Percentiles rank a stretch among this genome's conserved stretches.
Conservation (phyloP, 2,329 filamentous ascomycete species). For the Fusarium temperatum region DNA sequence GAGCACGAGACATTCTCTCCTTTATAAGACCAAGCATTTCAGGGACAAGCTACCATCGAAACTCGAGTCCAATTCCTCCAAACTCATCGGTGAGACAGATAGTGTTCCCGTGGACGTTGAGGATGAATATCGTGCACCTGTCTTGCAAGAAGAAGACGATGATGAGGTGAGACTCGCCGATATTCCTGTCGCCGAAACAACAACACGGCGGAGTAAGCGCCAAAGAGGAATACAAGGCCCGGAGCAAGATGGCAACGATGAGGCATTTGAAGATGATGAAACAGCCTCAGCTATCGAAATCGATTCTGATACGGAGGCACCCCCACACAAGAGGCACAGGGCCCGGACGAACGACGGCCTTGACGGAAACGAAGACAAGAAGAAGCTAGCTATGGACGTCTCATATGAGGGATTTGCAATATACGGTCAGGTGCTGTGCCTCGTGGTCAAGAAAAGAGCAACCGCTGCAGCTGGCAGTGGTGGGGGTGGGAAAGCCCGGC, state of each 20-base stretch:
- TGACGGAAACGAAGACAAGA: conserved; percentile 75
- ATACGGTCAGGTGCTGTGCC: conserved; percentile 89
- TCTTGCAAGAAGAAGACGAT: conserved; percentile 62
- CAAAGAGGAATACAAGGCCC: conserved; percentile 38
- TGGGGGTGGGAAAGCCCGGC: conserved; percentile 29
- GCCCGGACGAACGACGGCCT: conserved; percentile 44
- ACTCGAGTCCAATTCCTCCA: conserved; percentile 69
- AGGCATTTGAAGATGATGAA: conserved; percentile 48
- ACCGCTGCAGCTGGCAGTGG: conserved; percentile 44
- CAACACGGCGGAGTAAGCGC: conserved; percentile 43
- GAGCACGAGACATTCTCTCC: conserved; percentile 82
- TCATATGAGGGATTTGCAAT: conserved; percentile 96
- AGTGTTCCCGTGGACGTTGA: conserved; percentile 65
- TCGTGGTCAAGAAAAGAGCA: conserved; percentile 80
- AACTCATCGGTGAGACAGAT: conserved; percentile 65
- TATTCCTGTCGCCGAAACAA: conserved; percentile 44
- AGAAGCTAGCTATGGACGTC: conserved; percentile 87
- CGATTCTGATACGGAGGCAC: conserved; percentile 52
- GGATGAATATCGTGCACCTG: conserved; percentile 45
- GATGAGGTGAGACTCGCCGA: conserved; percentile 47
- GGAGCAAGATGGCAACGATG: conserved; percentile 46
- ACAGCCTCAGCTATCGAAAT: conserved; percentile 49
- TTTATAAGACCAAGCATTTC: conserved; percentile 86
- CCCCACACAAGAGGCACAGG: conserved; percentile 57
- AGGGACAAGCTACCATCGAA: conserved; percentile 63